Base-by-base conservation (phyloP, 805 yeast genomes). In the Ogataea populi-albae region DNA sequence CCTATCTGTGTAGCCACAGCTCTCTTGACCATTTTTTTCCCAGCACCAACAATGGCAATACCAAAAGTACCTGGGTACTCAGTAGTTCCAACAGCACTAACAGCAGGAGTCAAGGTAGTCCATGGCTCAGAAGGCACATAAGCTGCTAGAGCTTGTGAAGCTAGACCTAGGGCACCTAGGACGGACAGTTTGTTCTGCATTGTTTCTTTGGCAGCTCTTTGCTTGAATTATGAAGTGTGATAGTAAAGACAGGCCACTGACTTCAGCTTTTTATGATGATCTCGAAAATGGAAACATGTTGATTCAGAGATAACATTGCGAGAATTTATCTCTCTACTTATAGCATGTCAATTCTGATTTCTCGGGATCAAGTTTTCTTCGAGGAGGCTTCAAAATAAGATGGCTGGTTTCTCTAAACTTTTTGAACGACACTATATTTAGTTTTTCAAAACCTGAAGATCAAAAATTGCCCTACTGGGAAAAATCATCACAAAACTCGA, bases 71-170 rank as follows among this genome's bases (percentile, higher is more conserved):
- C 58, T 23, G 75, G 41, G 71, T 77, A 78, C 50, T 76, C 77
- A 34, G 86, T 77, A 43, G 80, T 81, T 55, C 77, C 77, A 8
- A 48, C 50, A 18, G 71, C 69, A 35, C 71, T 51, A 30, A 72
- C 77, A 29, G 61, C 39, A 47, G 91, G 89, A 23, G 87, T 79
- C 62, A 82, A 69, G 38, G 86, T 78, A 38, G 81, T 59, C 83
- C 83, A 81, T 54, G 81, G 77, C 44, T 76, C 81, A 41, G 77
- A 61, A 47, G 83, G 84, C 45, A 77, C 75, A 50, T 74, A 73
- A 42, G 85, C 84, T 30, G 81, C 81, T 28, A 69, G 38, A 26
- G 79, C 68, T 20, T 68, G 45, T 21, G 73, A 59, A 37, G 71
- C 67, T 31, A 77, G 54, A 32, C 55, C 46, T 43, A 75, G 63